Evolutionary conservation across 331 rosid species (phyloP), one percentile per base, ranked within the genome.

Genomic region (Rhamnella rubrinervis): DNA sequence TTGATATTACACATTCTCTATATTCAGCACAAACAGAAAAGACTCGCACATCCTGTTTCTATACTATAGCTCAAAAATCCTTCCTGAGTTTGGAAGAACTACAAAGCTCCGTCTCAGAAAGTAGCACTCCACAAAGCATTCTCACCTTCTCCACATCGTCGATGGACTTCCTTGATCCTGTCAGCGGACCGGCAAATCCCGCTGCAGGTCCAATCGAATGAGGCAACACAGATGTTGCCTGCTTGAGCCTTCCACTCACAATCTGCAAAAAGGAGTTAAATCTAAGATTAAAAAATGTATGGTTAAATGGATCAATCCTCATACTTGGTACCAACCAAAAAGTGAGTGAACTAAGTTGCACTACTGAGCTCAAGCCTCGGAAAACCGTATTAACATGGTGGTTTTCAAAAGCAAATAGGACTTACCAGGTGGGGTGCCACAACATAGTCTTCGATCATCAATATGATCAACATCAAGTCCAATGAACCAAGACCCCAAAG

Each of bases 171-270:
- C 83, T 83, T 95, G 62, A 91, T 95, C 84, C 96, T 86, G 49
- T 91, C 97, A 1, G 95, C 93, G 6, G 99, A 91, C 77, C 90
- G 84, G 67, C 99, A 95, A 58, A 95, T 95, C 76, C 97, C 99
- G 59, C 97, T 91, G 85, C 99, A 95, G 25, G 81, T 95, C 99
- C 99, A 95, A 68, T 95, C 99, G 59, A 89, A 95, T 31, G 99
- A 95, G 47, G 99, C 97, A 37, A 95, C 96, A 59, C 97, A 95
- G 8, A 78, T 71, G 51, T 95, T 95, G n/a, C 99, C 99, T 44
- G 96, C 96, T 74, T 87, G 97, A 3, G 99, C 99, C 85, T 91
- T 95, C 99, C 97, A 95, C 75, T 91, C 99, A 73, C 99, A 91
- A 81, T 95, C 99, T 95, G 90, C 86, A 77, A 8, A 10, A 66